These are phyloP conservation scores for Begonia fuchsioides DNA, from an alignment of 306 rosid genomes.

Conservation along the genomic window DNA sequence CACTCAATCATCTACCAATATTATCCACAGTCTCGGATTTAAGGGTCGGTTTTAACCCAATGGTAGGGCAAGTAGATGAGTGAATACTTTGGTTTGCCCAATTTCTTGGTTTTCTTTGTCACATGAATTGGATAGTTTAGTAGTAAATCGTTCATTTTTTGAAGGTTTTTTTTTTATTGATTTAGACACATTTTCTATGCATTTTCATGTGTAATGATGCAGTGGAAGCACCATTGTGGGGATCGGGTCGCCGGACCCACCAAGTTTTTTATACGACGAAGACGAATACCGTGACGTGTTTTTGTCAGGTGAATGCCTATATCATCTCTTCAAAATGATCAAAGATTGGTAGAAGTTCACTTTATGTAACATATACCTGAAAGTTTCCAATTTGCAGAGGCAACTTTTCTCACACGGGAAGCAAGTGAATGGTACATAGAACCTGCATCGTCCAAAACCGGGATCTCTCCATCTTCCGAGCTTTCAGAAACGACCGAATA, in stretches of 20 bases:
- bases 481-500: conserved; percentile 3
- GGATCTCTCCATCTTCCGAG: conserved; percentile 12
- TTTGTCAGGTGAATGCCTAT: conserved; percentile 51
- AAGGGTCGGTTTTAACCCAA: too few relatives aligned
- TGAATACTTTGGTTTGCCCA: too few relatives aligned
- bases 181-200: too few relatives aligned
- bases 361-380: not conserved
- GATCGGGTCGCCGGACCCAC: conserved; percentile 94
- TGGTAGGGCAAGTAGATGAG: too few relatives aligned
- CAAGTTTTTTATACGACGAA: conserved; percentile 70
- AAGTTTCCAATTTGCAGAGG: conserved; percentile 45
- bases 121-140: too few relatives aligned
- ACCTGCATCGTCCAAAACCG: conserved; percentile 41
- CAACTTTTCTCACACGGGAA: conserved; percentile 70
- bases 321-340: not conserved
- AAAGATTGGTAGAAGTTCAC: not conserved
- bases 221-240: conserved; percentile 99
- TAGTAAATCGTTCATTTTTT: too few relatives aligned
- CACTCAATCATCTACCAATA: too few relatives aligned
- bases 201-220: conserved; percentile 13
- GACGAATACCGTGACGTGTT: conserved; percentile 67
- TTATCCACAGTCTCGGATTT: too few relatives aligned
- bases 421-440: conserved; percentile 70
- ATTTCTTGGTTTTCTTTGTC: too few relatives aligned
- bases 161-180: too few relatives aligned